Conservation (phyloP, 2,329 filamentous ascomycete genomes). For the Scytalidium lignicola region DNA sequence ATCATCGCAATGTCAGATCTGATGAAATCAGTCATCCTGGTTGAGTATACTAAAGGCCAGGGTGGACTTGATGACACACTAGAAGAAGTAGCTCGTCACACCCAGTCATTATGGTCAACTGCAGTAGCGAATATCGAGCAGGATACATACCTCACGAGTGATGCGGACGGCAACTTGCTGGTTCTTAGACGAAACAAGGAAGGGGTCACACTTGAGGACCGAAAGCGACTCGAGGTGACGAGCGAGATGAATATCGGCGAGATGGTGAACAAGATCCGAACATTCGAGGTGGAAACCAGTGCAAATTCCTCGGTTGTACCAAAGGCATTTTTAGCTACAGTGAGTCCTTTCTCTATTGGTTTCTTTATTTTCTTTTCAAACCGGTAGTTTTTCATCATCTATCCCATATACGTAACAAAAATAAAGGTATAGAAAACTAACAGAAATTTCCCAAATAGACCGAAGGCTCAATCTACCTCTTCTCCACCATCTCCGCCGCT, state of each 20-base stretch:
- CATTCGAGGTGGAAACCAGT: conserved; percentile 61
- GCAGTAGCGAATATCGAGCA: conserved; percentile 67
- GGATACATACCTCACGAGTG: conserved; percentile 74
- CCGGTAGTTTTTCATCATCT: no score
- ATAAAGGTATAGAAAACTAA: conserved; percentile 12
- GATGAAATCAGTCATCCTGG: conserved; percentile 84
- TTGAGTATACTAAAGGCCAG: conserved; percentile 61
- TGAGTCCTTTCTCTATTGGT: conserved; percentile 39
- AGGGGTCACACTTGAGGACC: conserved; percentile 71
- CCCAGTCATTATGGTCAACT: conserved; percentile 76
- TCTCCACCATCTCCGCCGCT: conserved; percentile 67
- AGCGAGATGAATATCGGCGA: conserved; percentile 85
- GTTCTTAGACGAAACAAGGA: conserved; percentile 70
- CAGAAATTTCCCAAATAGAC: conserved; percentile 47
- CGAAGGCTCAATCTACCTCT: conserved; percentile 88
- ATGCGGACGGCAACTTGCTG: conserved; percentile 82
- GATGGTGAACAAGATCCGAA: conserved; percentile 84
- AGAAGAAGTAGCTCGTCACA: conserved; percentile 72
- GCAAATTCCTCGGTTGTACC: conserved; percentile 68
- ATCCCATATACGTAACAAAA: no score
- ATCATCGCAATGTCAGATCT: conserved; percentile 82
- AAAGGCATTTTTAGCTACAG: conserved; percentile 82
- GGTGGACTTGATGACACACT: conserved; percentile 57
- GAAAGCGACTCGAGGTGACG: conserved; percentile 62
- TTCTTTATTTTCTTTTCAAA: no score